Base-by-base conservation (phyloP, 139 green algal species). In the Coelastrella sp. region DNA sequence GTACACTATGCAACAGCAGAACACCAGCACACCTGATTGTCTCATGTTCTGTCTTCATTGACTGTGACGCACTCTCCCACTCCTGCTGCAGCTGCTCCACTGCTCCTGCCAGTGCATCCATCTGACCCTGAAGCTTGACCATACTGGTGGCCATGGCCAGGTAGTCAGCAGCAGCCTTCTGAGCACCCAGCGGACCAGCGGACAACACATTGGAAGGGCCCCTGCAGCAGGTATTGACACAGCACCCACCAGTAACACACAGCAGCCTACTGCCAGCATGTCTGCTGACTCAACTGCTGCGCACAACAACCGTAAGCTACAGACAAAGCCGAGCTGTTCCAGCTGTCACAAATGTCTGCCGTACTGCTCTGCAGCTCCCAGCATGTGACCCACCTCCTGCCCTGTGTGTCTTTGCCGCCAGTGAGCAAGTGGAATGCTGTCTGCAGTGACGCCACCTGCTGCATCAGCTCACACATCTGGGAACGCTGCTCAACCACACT, bases 361-460 rank as follows among this genome's bases (percentile, higher is more conserved):
- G 10, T 22, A 23, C 68, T 32, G n/a, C n/a, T 17, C 68, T 76
- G 68, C 4, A 22, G 17, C 68, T 23, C 2, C 14, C 8, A 5
- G 17, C 22, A 6, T 76, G 14, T 76, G 13, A 58, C 6, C 74
- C 74, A 4, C 74, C 71, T 47, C 19, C 23, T 80, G 74, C 8
- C 11, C 77, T n/a, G 19, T 85, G 58, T 19, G 56, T 73, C 32
- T 47, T 47, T 47, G 32, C 32, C 32, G 32, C 32, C 32, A 47
- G 32, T 47, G 32, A 47, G 32, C 32, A 47, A 47, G 32, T 47
- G 32, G 14, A 90, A 66, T 5, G 74, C 75, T 16, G 74, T 90
- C 32, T 90, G 73, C 58, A 90, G 86, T 32, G 86, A 13, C 3
- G 74, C 32, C 14, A 90, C 22, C 75, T 90, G 86, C n/a, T 83